Conservation (phyloP, 106 monocot species). For the Phalaenopsis aphrodite region DNA sequence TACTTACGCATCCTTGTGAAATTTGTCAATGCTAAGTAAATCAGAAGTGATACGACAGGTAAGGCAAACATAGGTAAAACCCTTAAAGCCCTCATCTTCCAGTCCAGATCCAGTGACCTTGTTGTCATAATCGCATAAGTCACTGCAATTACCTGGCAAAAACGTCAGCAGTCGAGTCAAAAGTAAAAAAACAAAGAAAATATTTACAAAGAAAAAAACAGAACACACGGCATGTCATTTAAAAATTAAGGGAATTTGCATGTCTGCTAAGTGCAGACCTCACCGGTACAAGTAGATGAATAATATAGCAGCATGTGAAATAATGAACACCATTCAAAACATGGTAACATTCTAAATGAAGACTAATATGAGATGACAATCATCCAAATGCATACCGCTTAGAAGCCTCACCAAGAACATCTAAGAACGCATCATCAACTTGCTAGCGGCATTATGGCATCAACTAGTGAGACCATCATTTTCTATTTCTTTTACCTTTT, state of each 20-base stretch:
- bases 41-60: conserved; percentile 30
- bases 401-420: too few species aligned
- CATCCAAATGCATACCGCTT: too few species aligned
- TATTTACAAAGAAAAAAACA: too few species aligned
- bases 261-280: too few species aligned
- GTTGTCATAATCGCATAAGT: conserved; percentile 46
- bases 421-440: too few species aligned
- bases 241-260: too few species aligned
- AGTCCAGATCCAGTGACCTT: conserved; percentile 36
- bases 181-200: neutral
- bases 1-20: conserved; percentile 56
- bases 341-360: neutral
- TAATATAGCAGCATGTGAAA: neutral
- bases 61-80: conserved; percentile 49
- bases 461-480: too few species aligned
- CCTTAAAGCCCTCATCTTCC: conserved; percentile 45
- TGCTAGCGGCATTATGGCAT: too few species aligned
- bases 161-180: neutral
- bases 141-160: conserved; percentile 41
- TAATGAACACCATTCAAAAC: neutral
- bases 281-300: neutral
- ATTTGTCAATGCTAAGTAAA: conserved; percentile 40
- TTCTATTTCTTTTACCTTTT: too few species aligned
- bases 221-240: too few species aligned
- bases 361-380: neutral